A percentile compares a stretch with the other conserved stretches of the same genome.
These are phyloP conservation scores for Trichoderma parareesei DNA, from an alignment of 495 filamentous ascomycete genomes.

Conservation along the genomic window DNA sequence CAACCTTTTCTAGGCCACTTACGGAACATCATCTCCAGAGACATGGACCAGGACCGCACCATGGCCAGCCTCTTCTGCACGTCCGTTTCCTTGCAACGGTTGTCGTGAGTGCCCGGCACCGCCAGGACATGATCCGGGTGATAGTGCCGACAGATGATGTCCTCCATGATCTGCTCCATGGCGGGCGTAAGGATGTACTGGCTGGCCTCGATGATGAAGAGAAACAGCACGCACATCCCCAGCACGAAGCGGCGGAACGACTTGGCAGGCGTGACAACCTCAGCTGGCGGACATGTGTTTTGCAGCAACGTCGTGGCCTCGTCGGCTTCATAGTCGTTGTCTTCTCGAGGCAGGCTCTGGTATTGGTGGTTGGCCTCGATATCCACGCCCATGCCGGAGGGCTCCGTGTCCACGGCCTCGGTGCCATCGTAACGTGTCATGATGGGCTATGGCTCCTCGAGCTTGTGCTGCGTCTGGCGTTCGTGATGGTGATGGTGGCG, in stretches of 20 bases:
- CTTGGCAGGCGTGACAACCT: not conserved
- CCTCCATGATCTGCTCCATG: slow-evolving; percentile 24
- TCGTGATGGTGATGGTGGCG: too few relatives aligned
- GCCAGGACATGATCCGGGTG: slow-evolving; percentile 18
- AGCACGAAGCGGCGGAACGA: slow-evolving; percentile 15
- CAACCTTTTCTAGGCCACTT: not conserved
- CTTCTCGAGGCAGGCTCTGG: not conserved
- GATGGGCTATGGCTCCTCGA: not conserved
- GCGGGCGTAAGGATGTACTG: slow-evolving; percentile 18
- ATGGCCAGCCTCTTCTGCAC: slow-evolving; percentile 28
- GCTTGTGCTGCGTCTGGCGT: not conserved
- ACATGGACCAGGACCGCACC: slow-evolving; percentile 23
- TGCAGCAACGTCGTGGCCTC: not conserved
- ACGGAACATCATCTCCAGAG: slow-evolving; percentile 24
- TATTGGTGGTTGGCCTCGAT: not conserved
- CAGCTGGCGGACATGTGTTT: not conserved
- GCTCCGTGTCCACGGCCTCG: not conserved
- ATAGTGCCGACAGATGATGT: slow-evolving; percentile 25
- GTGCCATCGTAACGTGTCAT: slow-evolving; percentile 1
- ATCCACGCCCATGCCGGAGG: not conserved
- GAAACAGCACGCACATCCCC: slow-evolving; percentile 17
- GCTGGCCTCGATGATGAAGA: slow-evolving; percentile 25
- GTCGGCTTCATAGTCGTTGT: slow-evolving; percentile 7
- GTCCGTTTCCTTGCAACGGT: slow-evolving; percentile 19
- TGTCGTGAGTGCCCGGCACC: slow-evolving; percentile 14